These are phyloP conservation scores for Micractinium conductrix DNA, from an alignment of 139 green algal species.

Conservation along the genomic window DNA sequence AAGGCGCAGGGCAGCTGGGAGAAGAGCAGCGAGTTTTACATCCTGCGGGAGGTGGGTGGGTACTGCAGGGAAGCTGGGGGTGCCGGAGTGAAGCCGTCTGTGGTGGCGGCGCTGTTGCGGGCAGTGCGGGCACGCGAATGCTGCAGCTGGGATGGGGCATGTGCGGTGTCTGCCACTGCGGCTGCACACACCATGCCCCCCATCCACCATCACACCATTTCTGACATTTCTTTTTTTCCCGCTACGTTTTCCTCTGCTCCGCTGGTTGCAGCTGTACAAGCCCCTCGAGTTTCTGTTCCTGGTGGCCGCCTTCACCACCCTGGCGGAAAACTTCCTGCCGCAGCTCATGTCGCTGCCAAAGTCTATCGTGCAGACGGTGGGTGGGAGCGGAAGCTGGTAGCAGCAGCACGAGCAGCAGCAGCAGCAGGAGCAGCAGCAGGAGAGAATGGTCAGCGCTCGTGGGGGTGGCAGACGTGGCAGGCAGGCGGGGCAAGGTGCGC, in stretches of 20 bases:
- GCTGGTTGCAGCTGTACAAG: constrained; percentile 80
- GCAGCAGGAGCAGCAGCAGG: too few relatives aligned
- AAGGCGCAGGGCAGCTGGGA: constrained; percentile 55
- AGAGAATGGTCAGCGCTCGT: too few relatives aligned
- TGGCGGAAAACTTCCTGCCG: constrained; percentile 88
- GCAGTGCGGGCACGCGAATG: background rate
- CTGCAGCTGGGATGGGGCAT: background rate
- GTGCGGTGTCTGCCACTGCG: too few relatives aligned
- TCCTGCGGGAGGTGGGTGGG: constrained; percentile 66
- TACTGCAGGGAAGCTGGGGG: background rate
- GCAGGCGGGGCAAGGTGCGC: too few relatives aligned
- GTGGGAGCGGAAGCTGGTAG: too few relatives aligned
- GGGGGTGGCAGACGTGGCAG: too few relatives aligned
- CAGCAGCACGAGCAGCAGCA: too few relatives aligned
- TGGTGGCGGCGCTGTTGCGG: background rate
- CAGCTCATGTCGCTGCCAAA: constrained; percentile 85
- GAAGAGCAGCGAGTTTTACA: constrained; percentile 71
- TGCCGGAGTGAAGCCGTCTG: too few relatives aligned
- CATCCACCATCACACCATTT: too few relatives aligned
- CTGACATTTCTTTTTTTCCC: too few relatives aligned
- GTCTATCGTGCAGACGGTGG: constrained; percentile 58
- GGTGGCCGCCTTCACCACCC: constrained; percentile 85
- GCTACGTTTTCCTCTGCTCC: background rate
- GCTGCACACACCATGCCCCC: too few relatives aligned
- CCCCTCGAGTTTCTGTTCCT: constrained; percentile 90